A percentile compares a stretch with the other conserved stretches of the same genome.
These are phyloP conservation scores for Symbiodinium natans DNA, from an alignment of 73 alveolate species.

Conservation along the genomic window DNA sequence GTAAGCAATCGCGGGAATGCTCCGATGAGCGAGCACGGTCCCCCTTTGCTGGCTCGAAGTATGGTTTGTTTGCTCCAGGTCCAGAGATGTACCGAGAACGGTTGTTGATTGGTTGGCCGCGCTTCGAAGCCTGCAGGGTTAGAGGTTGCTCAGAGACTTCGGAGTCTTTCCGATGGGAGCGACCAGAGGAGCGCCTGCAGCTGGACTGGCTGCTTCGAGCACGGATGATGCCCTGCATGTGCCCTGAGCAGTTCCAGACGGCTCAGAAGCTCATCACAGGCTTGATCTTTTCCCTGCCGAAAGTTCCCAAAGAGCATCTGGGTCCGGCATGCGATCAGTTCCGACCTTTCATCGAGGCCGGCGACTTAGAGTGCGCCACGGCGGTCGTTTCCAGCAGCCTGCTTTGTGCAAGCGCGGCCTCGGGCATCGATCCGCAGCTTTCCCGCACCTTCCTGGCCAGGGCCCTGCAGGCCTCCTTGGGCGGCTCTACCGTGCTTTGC, in stretches of 20 bases:
- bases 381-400: conserved; percentile 74
- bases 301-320: conserved; percentile 27
- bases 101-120: conserved; percentile 72
- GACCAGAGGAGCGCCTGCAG: conserved; percentile 44
- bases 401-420: conserved; percentile 73
- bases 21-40: conserved; percentile 55
- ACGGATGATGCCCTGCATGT: conserved; percentile 59
- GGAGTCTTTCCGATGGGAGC: conserved; percentile 20
- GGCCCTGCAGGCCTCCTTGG: conserved; percentile 58
- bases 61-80: conserved; percentile 28
- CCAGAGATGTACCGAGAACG: background rate
- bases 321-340: conserved; percentile 69
- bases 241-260: conserved; percentile 46
- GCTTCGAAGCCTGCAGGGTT: conserved; percentile 47
- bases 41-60: conserved; percentile 53
- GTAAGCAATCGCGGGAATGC: conserved; percentile 27
- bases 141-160: conserved; percentile 48
- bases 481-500: conserved; percentile 58
- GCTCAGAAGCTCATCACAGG: conserved; percentile 65
- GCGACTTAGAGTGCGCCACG: conserved; percentile 59
- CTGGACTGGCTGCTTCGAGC: conserved; percentile 45
- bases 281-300: conserved; percentile 45
- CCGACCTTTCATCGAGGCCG: conserved; percentile 51
- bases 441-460: conserved; percentile 60
- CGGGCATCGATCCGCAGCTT: conserved; percentile 28